phyloP scores from a whole-genome alignment of 495 filamentous ascomycete genomes.

The Aspergillus affinis region DNA sequence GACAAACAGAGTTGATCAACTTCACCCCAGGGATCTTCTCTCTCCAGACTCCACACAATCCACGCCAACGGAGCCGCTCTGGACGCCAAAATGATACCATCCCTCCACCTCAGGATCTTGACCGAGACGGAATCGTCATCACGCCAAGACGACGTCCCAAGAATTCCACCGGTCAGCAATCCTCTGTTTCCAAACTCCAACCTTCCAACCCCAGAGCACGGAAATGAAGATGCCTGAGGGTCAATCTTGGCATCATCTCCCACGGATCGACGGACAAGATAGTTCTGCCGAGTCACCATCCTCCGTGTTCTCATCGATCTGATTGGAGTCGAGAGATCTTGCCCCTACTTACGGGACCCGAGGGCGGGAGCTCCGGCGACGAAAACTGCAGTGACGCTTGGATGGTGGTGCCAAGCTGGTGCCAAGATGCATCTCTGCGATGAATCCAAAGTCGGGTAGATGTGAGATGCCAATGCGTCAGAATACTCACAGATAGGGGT shows the following conservation, averaged over 20 bases:
- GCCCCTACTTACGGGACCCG: not conserved
- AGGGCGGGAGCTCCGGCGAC: slow-evolving; percentile 3
- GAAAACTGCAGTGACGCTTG: slow-evolving; percentile 13
- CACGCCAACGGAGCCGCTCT: too few species aligned
- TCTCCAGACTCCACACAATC: not conserved
- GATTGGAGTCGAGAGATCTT: slow-evolving; percentile 8
- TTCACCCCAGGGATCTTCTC: not conserved
- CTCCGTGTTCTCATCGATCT: slow-evolving; percentile 2
- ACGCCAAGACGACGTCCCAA: not conserved
- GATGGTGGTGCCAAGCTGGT: not conserved
- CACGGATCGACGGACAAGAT: slow-evolving; percentile 10
- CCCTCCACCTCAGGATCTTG: not conserved
- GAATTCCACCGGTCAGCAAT: slow-evolving; percentile 3
- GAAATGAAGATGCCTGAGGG: slow-evolving; percentile 4
- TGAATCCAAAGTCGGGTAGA: slow-evolving; percentile 13
- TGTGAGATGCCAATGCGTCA: not conserved
- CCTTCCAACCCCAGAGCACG: not conserved
- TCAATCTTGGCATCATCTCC: not conserved
- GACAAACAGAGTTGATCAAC: not conserved
- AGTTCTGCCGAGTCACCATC: not conserved
- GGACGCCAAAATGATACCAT: not conserved
- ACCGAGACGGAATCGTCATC: not conserved
- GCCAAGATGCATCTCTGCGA: slow-evolving; percentile 18
- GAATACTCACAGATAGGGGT: not conserved
- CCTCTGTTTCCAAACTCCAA: not conserved